These are phyloP conservation scores for Exserohilum rostratum DNA, from an alignment of 2,329 filamentous ascomycete species.

Conservation along the genomic window DNA sequence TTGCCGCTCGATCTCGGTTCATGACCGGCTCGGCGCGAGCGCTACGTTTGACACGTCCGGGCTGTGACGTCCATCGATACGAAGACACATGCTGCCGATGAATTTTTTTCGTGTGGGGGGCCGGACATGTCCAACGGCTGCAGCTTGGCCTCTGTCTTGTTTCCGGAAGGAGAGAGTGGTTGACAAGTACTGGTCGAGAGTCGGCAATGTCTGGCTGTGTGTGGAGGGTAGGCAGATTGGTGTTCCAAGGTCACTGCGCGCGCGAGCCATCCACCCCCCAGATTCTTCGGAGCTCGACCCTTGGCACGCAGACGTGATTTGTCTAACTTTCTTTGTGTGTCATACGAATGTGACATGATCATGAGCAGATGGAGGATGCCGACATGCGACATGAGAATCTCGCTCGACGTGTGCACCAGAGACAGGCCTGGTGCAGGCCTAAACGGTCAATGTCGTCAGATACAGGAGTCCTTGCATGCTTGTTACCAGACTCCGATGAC, in stretches of 20 bases:
- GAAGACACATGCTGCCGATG: neutral
- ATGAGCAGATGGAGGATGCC: constrained; percentile 3
- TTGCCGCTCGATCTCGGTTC: constrained; percentile 32
- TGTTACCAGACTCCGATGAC: neutral
- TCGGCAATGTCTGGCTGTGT: neutral
- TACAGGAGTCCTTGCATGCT: neutral
- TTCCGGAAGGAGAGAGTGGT: neutral
- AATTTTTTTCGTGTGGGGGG: neutral
- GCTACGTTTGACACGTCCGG: constrained; percentile 29
- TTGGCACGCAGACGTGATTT: neutral
- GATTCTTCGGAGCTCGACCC: neutral
- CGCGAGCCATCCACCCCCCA: constrained; percentile 1
- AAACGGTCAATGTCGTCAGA: constrained; percentile 13
- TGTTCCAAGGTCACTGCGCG: constrained; percentile 1
- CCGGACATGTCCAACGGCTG: neutral
- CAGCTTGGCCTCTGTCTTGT: neutral
- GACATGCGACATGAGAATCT: neutral
- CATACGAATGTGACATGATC: constrained; percentile 11
- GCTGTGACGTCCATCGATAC: constrained; percentile 7
- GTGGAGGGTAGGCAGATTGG: too few relatives aligned
- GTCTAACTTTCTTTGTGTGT: neutral
- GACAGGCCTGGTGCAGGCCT: constrained; percentile 7
- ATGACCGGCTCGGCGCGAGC: constrained; percentile 32
- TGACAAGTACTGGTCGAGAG: too few relatives aligned
- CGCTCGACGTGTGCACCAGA: neutral